Base-by-base conservation (phyloP, 192 early-diverging fungal genomes). In the Jimgerdemannia flammicorona region DNA sequence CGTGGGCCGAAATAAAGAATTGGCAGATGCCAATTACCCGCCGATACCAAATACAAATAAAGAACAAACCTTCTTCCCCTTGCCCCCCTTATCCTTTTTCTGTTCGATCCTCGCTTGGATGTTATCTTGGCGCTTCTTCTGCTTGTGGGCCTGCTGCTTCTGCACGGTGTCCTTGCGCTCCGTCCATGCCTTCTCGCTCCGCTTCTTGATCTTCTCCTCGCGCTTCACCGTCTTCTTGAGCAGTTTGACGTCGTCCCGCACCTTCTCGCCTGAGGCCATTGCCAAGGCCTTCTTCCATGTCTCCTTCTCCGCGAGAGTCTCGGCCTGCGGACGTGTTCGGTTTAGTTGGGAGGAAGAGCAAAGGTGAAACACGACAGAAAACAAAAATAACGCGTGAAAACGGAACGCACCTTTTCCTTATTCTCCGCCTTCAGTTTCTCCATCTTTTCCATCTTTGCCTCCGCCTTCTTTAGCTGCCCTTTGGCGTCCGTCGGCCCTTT, bases 161-260 rank as follows among this genome's bases (percentile, higher is more conserved):
- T 81, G 83, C 59, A 93, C 87, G 20, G 84, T 85, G 19, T 92
- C 83, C 73, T 90, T 87, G 66, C 97, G 90, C 43, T 95, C 90
- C 17, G 79, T 87, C 97, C 97, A 99, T 68, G 92, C 91, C 69
- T 90, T 84, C 40, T 88, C 77, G 74, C 93, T 95, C 91, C 95
- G 97, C 78, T 80, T 83, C 90, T 99, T 99, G 70, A 83, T 75
- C 75, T 93, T 86, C 72, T 94, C 90, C 73, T 92, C 87, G 66
- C 93, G 90, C 80, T 95, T 96, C 64, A 99, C 88, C 0, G 93
- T 93, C 84, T 96, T 97, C 83, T 97, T 95, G 44, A 99, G 86
- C 59, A 97, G 82, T 78, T 91, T 94, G 71, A 90, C 78, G 66
- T 99, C 93, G 79, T 99, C 97, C 83, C 95, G 95, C 72, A 97